phyloP scores from a whole-genome alignment of 2,329 filamentous ascomycete species.

The Fusarium torreyae region DNA sequence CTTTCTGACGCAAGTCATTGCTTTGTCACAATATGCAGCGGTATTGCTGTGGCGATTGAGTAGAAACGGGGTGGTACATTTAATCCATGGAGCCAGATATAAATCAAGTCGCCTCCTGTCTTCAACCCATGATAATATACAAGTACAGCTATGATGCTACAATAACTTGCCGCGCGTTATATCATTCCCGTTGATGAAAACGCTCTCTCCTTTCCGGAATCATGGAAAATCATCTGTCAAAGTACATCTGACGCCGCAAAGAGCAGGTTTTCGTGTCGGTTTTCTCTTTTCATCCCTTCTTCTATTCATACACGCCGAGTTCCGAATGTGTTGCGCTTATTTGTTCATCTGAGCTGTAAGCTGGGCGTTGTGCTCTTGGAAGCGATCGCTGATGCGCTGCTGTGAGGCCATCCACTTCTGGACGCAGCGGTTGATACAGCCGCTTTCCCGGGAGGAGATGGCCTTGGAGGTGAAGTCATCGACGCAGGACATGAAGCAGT shows the following conservation, averaged over 20 bases:
- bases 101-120: constrained; percentile 21
- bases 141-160: constrained; percentile 44
- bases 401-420: constrained; percentile 96
- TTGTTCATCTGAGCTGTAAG: constrained; percentile 67
- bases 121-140: constrained; percentile 46
- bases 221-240: constrained; percentile 14
- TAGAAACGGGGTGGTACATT: constrained; percentile 33
- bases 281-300: constrained; percentile 19
- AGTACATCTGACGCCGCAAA: constrained; percentile 30
- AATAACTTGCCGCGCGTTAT: constrained; percentile 30
- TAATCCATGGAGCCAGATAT: constrained; percentile 20
- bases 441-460: constrained; percentile 87
- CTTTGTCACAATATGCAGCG: not conserved
- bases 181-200: constrained; percentile 24
- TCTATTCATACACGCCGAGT: constrained; percentile 44
- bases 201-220: constrained; percentile 20
- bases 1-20: not conserved
- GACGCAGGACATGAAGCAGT: constrained; percentile 97
- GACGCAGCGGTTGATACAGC: constrained; percentile 94
- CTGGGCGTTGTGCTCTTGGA: constrained; percentile 80
- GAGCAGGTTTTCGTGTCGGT: constrained; percentile 11
- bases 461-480: constrained; percentile 99
- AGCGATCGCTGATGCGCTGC: constrained; percentile 91
- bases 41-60: constrained; percentile 17
- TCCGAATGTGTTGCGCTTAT: constrained; percentile 28